Percentiles rank a stretch among this genome's conserved stretches.
Conservation (phyloP, 1,284 basidiomycete species). For the Exobasidium cylindrosporum region DNA sequence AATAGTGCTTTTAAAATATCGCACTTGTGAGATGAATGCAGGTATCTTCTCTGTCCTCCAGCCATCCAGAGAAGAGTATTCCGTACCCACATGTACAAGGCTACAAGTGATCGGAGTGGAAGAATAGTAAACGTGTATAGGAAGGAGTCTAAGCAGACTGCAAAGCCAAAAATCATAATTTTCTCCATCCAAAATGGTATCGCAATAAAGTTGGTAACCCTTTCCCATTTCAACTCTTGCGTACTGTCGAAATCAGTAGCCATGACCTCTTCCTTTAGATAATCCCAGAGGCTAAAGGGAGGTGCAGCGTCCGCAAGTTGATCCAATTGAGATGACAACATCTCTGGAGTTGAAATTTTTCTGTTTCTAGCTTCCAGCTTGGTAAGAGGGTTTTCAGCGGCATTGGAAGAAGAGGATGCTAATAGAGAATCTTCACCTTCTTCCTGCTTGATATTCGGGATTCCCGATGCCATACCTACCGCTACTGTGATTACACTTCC, state of each 20-base stretch:
- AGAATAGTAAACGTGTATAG: slow-evolving; percentile 97
- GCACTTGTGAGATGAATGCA: slow-evolving; percentile 72
- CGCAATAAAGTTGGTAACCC: slow-evolving; percentile 93
- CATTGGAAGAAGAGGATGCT: background rate
- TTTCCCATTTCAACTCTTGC: slow-evolving; percentile 90
- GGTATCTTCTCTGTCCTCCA: slow-evolving; percentile 31
- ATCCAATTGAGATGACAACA: slow-evolving; percentile 8
- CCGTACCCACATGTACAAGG: slow-evolving; percentile 36
- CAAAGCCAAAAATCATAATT: slow-evolving; percentile 86
- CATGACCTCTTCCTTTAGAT: slow-evolving; percentile 73
- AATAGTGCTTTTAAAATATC: slow-evolving; percentile 80
- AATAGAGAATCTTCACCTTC: background rate
- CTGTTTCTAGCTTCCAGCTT: background rate
- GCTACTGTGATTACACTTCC: background rate
- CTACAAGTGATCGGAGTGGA: slow-evolving; percentile 69
- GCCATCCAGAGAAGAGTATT: slow-evolving; percentile 35
- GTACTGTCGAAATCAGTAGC: slow-evolving; percentile 88
- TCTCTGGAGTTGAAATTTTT: background rate
- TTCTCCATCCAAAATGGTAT: slow-evolving; percentile 93
- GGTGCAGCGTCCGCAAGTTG: slow-evolving; percentile 14
- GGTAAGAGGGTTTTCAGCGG: background rate
- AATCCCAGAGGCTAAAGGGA: slow-evolving; percentile 76
- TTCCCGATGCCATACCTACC: background rate
- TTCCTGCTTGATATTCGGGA: background rate
- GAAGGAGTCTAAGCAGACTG: slow-evolving; percentile 94